Base-by-base conservation (phyloP, 164 flowering plant genomes). In the Magnolia kwangsiensis region DNA sequence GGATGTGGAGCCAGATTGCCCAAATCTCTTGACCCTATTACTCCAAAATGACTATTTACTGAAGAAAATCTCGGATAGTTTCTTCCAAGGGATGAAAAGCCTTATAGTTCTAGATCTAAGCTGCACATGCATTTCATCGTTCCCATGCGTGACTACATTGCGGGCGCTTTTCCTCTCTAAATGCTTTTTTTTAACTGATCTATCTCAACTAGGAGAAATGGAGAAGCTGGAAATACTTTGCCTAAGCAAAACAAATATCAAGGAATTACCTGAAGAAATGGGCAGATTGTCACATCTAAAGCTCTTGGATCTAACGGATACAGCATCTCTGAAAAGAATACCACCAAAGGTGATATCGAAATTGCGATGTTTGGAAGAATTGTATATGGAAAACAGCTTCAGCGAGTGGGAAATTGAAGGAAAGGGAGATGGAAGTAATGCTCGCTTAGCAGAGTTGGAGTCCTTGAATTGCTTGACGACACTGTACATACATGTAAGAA, bases 81-180 rank as follows among this genome's bases (percentile, higher is more conserved):
- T 73, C 70, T 80, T 76, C 64, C 65, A 63, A 29, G 24, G 63
- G 21, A 68, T 76, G 76, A 69, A 73, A 63, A n/a, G 65, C 45
- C 79, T 69, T 18, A 7, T 13, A 29, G 74, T 73, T 24, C 51
- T 80, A 24, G 82, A 69, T 64, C 71, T 80, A 3, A 67, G 77
- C 1, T 0, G 13, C 27, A 76, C 66, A 7, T 8, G 9, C 7
- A 67, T 79, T 61, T 51, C 65, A 16, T 20, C 59, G 2, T 45
- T 69, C 13, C 79, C 79, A 20, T 50, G 23, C 61, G 63, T 73
- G 27, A 50, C 11, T 20, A 80, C 73, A 9, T 72, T 80, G 1
- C 69, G 72, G 21, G 51, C 74, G 27, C 79, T 80, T 0, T 50
- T 31, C 55, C 31, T 80, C 21, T 58, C 21, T 4, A 51, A 16